These are phyloP conservation scores for Populus tomentosa DNA, from an alignment of 441 rosid species.

Conservation along the genomic window DNA sequence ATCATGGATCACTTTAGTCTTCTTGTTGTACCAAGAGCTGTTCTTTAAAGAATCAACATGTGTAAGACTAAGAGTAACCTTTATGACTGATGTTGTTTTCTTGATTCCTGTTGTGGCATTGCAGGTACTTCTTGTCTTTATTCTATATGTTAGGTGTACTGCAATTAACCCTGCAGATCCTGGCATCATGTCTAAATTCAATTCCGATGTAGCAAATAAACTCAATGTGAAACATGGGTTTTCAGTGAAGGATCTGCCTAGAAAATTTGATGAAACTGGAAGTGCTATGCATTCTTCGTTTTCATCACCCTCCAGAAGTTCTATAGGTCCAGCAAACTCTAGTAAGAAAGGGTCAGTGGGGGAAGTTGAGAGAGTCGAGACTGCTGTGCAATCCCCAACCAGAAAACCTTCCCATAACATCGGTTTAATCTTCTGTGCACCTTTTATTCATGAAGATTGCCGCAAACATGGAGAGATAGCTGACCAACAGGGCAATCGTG, in stretches of 20 bases:
- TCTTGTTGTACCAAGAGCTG: background rate
- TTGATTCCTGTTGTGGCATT: background rate
- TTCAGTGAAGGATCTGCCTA: constrained; percentile 37
- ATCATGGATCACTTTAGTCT: background rate
- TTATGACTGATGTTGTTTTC: background rate
- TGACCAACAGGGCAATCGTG: constrained; percentile 52
- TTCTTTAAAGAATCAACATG: background rate
- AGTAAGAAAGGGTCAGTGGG: constrained; percentile 62
- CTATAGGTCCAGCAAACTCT: constrained; percentile 55
- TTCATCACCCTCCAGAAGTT: constrained; percentile 73
- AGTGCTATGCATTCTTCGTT: constrained; percentile 61
- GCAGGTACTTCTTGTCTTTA: constrained; percentile 76
- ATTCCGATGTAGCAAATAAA: constrained; percentile 36
- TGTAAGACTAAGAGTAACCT: no score
- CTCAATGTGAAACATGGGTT: constrained; percentile 36
- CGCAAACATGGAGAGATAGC: constrained; percentile 49
- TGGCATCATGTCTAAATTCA: constrained; percentile 63
- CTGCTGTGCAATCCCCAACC: constrained; percentile 19
- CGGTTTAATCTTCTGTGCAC: constrained; percentile 60
- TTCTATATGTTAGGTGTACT: constrained; percentile 82
- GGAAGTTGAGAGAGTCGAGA: constrained; percentile 39
- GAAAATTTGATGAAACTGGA: constrained; percentile 57
- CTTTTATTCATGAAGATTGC: constrained; percentile 71
- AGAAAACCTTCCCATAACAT: constrained; percentile 33
- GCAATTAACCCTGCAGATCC: constrained; percentile 98